Evolutionary conservation across 768 basidiomycete genomes (phyloP), one percentile per base, ranked within the genome.

Genomic region (Pisolithus albus): DNA sequence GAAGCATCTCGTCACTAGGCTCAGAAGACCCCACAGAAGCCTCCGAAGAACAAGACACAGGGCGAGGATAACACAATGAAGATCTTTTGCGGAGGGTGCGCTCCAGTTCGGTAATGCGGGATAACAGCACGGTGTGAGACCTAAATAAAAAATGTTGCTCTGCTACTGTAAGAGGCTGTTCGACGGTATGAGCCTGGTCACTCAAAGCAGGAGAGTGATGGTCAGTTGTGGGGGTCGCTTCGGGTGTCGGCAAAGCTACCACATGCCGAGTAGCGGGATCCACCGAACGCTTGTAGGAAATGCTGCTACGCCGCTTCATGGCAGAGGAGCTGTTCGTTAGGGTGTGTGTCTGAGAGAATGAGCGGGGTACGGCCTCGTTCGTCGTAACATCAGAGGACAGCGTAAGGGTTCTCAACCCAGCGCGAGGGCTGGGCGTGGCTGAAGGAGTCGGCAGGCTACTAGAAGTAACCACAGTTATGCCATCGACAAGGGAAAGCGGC

Each of bases 111-210:
- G 82, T 82, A 65, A 92, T 91, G 55, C 89, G 83, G 59, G 84
- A 79, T 54, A 92, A 76, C 56, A 92, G 82, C 49, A 88, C 79
- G 54, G 86, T 82, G 73, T 92, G 89, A 53, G 85, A 87, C 64
- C 86, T 86, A 70, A 83, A 81, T 66, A 89, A 77, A 81, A 91
- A 92, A 75, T 88, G 82, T 60, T 89, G 87, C 66, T 91, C 88
- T 64, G 81, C 82, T 52, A 73, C 72, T 57, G 84, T 83, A 56
- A 88, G 79, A 49, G 84, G 79, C 54, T 78, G 70, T 26, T 71
- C 63, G 42, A 51, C 45, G 30, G 51, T 44, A 7, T 51, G 39
- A 23, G 55, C 57, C 26, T 57, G 54, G 30, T 65, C 62, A 21
- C 52, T 64, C 24, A 57, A 32, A 56, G 66, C 21, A 67, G 78